phyloP scores from a whole-genome alignment of 2,329 filamentous ascomycete species.

The Penicillium olsonii region DNA sequence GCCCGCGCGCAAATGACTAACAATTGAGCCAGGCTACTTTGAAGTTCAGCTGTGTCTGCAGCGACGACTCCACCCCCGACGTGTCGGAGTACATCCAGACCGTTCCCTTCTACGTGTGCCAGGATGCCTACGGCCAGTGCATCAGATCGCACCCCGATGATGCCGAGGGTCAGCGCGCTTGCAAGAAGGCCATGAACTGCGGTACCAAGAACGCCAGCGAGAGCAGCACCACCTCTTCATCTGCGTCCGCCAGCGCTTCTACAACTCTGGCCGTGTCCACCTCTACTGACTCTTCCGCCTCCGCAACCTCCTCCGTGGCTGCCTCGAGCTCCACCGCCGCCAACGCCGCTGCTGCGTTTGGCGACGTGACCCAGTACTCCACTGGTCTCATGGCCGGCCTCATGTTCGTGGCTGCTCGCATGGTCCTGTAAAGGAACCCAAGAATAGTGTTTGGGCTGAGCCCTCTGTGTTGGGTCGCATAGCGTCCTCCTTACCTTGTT shows the following conservation, averaged over 20 bases:
- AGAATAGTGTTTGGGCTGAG: conserved; percentile 2
- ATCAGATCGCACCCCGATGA: conserved; percentile 49
- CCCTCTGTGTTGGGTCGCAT: conserved; percentile 7
- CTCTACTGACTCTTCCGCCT: conserved; percentile 31
- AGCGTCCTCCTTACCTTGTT: conserved; percentile 11
- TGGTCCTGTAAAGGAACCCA: conserved; percentile 53
- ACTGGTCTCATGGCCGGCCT: conserved; percentile 55
- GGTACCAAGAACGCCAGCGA: conserved; percentile 52
- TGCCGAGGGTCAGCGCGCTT: conserved; percentile 49
- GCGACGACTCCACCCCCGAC: conserved; percentile 56
- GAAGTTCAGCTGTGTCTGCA: conserved; percentile 59
- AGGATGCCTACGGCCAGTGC: conserved; percentile 53
- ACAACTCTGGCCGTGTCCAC: conserved; percentile 31
- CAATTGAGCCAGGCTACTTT: conserved; percentile 40
- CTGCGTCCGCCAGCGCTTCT: conserved; percentile 27
- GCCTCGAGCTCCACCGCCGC: conserved; percentile 33
- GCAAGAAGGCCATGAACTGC: conserved; percentile 53
- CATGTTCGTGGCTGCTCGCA: conserved; percentile 58
- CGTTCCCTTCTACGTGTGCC: conserved; percentile 63
- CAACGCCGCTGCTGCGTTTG: conserved; percentile 49
- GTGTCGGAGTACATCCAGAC: conserved; percentile 59
- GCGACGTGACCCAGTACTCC: conserved; percentile 51
- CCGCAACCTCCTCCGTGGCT: conserved; percentile 28
- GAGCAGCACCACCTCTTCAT: conserved; percentile 25
- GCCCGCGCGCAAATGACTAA: conserved; percentile 2